Evolutionary conservation across 495 filamentous ascomycete genomes (phyloP).

Genomic region (Cercophora newfieldiana): DNA sequence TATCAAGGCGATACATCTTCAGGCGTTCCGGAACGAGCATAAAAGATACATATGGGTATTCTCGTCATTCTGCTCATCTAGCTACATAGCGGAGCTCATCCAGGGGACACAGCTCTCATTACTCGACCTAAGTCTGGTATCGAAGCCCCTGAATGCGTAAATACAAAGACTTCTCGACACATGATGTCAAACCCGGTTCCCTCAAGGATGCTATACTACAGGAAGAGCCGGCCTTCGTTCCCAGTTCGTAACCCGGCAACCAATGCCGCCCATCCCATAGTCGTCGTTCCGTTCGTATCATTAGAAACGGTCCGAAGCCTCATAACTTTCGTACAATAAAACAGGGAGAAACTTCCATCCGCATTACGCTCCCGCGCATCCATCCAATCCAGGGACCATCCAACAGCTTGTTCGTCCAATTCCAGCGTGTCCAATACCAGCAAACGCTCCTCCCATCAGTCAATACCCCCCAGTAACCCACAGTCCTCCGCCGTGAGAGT

Average conservation of each 20-base stretch:
- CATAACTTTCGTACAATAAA: slow-evolving; percentile 20
- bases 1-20: neutral
- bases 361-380: neutral
- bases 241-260: neutral
- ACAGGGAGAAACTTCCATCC: neutral
- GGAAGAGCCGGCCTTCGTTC: neutral
- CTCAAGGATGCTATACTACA: slow-evolving; percentile 14
- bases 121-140: neutral
- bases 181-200: slow-evolving; percentile 1
- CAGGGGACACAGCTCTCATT: neutral
- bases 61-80: neutral
- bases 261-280: slow-evolving; percentile 2
- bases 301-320: slow-evolving; percentile 16
- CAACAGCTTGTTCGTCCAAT: neutral
- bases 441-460: neutral
- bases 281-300: slow-evolving; percentile 2
- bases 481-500: neutral
- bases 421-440: neutral
- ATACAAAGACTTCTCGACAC: neutral
- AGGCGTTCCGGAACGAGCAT: neutral
- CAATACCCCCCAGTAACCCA: neutral
- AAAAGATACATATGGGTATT: neutral
- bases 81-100: neutral
- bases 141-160: neutral
- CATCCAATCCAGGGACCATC: neutral